Base-by-base conservation (phyloP, 371 early-diverging fungal species). In the Rhizopus delemar region DNA sequence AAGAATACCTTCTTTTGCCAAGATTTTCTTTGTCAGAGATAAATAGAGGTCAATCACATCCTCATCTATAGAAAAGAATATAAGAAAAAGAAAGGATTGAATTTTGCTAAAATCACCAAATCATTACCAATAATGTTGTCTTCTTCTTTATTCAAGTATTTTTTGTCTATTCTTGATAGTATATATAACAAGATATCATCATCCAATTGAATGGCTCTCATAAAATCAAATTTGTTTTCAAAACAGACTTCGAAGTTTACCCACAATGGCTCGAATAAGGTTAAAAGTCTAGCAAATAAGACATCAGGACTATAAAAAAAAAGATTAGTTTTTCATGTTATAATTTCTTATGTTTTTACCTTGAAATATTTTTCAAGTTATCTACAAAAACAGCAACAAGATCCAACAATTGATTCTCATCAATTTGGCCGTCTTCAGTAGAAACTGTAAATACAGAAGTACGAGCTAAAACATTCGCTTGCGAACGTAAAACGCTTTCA, bases 401-500 rank as follows among this genome's bases (percentile, higher is more conserved):
- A 1, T 46, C 49, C 9, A 45, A 38, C 0, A 68, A 15, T 11
- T 41, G 28, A 0, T 63, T 43, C 29, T 43, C 12, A 5, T 56
- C n/a, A 7, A 67, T 36, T 3, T 53, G 46, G 2, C 66, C 70
- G 0, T 63, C 36, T 12, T 58, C 28, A n/a, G 59, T 53, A 0
- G 63, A 54, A n/a, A 62, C 55, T 16, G 70, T 59, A 46, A 77
- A 71, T 3, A 71, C 43, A 36, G 68, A 57, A 34, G 62, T 49
- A 12, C 77, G 56, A 0, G 72, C 66, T 4, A 77, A 56, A 1
- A 77, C 77, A 35, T 74, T 67, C 5, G 77, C 74, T 62, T 77
- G 77, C 5, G 60, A 66, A n/a, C 68, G 65, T 15, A 77, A 53
- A 5, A 74, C 56, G n/a, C 61, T 60, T 3, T 68, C 52, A 15